phyloP scores from a whole-genome alignment of 1,139 yeast species.

The Taphrina pruni region DNA sequence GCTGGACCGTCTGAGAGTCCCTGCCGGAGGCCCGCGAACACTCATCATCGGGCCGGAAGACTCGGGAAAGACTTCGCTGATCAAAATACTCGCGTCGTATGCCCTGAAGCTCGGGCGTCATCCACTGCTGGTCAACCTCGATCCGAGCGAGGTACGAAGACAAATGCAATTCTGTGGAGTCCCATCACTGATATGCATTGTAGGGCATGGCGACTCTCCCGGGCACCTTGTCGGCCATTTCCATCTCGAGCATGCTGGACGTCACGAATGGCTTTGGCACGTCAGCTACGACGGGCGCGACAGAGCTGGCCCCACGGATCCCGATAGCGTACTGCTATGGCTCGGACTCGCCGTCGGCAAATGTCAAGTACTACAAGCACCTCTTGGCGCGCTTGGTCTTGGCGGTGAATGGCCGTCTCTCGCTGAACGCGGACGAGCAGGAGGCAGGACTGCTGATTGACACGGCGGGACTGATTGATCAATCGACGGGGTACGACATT shows the following conservation, averaged over 20 bases:
- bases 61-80: slow-evolving; percentile 78
- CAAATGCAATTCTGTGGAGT: background rate
- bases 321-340: slow-evolving; percentile 86
- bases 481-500: slow-evolving; percentile 55
- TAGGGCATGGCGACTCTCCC: slow-evolving; percentile 56
- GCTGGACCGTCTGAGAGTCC: slow-evolving; percentile 64
- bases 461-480: slow-evolving; percentile 68
- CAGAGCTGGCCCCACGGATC: slow-evolving; percentile 73
- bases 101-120: slow-evolving; percentile 74
- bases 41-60: slow-evolving; percentile 73
- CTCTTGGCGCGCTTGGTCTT: slow-evolving; percentile 65
- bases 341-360: slow-evolving; percentile 63
- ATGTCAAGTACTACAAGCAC: slow-evolving; percentile 65
- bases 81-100: slow-evolving; percentile 73
- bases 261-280: slow-evolving; percentile 82
- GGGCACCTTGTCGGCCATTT: slow-evolving; percentile 84
- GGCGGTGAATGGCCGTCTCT: slow-evolving; percentile 63
- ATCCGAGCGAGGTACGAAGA: slow-evolving; percentile 64
- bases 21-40: slow-evolving; percentile 61
- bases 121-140: slow-evolving; percentile 75
- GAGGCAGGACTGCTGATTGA: slow-evolving; percentile 75
- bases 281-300: slow-evolving; percentile 84
- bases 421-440: slow-evolving; percentile 55
- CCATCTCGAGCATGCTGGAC: slow-evolving; percentile 79
- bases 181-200: background rate